Conservation (phyloP, 257 asterid genomes). For the Nicotiana knightiana region DNA sequence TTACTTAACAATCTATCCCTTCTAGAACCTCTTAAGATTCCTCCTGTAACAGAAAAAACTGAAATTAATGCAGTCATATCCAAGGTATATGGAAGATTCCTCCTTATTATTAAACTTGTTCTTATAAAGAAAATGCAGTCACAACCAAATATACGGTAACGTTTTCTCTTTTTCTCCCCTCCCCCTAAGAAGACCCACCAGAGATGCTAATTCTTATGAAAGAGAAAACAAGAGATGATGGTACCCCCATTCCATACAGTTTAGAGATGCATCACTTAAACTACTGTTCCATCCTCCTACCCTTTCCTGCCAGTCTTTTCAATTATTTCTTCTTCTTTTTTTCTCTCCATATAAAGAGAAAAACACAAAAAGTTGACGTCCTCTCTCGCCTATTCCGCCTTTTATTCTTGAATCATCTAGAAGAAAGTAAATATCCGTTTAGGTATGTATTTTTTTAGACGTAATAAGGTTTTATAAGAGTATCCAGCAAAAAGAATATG, state of each 20-base stretch:
- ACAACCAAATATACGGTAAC: neutral
- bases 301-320: neutral
- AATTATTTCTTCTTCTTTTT: neutral
- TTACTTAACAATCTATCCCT: slow-evolving; percentile 87
- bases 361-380: too few species aligned
- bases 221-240: neutral
- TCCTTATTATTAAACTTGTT: neutral
- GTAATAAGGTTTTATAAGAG: too few species aligned
- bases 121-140: neutral
- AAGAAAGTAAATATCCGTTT: too few species aligned
- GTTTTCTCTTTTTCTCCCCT: neutral
- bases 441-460: too few species aligned
- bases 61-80: neutral
- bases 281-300: neutral
- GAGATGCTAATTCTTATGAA: neutral
- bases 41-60: slow-evolving; percentile 41
- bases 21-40: slow-evolving; percentile 92
- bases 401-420: too few species aligned
- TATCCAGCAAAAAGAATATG: too few species aligned
- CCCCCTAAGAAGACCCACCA: neutral
- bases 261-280: neutral
- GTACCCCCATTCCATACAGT: neutral
- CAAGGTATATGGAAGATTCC: neutral
- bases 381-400: too few species aligned
- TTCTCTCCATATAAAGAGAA: too few species aligned